Base-by-base conservation (phyloP, 306 rosid genomes). In the Boehmeria nivea region DNA sequence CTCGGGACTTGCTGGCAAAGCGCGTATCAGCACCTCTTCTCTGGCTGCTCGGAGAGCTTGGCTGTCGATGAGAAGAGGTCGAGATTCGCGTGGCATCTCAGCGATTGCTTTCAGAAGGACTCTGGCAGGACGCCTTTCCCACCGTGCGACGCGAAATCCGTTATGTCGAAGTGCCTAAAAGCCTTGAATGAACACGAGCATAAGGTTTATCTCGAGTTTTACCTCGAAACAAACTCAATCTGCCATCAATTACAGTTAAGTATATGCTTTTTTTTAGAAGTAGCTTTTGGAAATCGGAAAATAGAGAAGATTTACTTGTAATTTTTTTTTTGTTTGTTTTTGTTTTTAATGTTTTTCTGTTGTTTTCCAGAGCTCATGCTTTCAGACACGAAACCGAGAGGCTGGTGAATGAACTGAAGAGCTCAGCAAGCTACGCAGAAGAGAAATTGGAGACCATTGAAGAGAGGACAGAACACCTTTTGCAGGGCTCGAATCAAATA, bases 191-290 rank as follows among this genome's bases (percentile, higher is more conserved):
- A 89, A 3, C 24, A 69, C 74, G 83, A 79, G 24, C 89, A 81
- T 43, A 69, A 72, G 67, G 83, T 86, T 38, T 86, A 83, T 36
- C 87, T 86, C 54, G 95, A 81, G 58, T 89, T 89, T 73, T 89
- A 81, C 76, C 95, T 89, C 1, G 97, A 86, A 66, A 89, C 94
- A 39, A 89, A 86, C 42, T 45, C 86, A 12, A 86, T 86, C 70
- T 89, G 97, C 42, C 73, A 83, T 59, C 95, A 86, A 51, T 71
- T 89, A 59, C 97, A 89, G 89, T 83, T 81, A 40, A 77, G 94
- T 78, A 12, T 51, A 12, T 54, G 20, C 19, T 40, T 46, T 44
- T 20, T 22, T 49, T 49, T 13, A 21, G 17, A 4, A 4, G 7
- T 33, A 4, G 7, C 38, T 33, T 33, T 33, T 33, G 38, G 5